Evolutionary conservation across 768 basidiomycete species (phyloP).

Genomic region (Suillus hirtellus): DNA sequence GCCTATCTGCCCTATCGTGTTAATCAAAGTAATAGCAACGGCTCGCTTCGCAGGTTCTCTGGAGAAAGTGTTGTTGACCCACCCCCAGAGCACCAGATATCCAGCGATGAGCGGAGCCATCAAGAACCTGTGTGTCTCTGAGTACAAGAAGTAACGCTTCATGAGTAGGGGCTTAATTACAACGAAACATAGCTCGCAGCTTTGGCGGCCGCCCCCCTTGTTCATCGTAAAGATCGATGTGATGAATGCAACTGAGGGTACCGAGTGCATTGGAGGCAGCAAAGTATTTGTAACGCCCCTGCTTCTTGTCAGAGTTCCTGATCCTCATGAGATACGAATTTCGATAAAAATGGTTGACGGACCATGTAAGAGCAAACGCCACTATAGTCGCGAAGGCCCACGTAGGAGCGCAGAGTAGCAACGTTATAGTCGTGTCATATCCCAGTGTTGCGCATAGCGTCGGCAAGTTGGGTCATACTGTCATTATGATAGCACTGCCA

Average conservation of each 20-base stretch:
- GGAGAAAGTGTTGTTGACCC: background rate
- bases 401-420: conserved; percentile 21
- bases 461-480: conserved; percentile 16
- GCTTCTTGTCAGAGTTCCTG: conserved; percentile 66
- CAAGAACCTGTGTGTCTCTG: conserved; percentile 51
- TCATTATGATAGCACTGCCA: too few species aligned
- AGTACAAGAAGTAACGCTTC: background rate
- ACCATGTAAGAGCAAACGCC: conserved; percentile 27
- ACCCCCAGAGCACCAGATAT: conserved; percentile 40
- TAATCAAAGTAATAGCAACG: conserved; percentile 75
- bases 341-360: background rate
- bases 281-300: conserved; percentile 72
- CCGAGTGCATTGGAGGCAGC: conserved; percentile 50
- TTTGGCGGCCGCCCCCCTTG: conserved; percentile 18
- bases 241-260: conserved; percentile 55
- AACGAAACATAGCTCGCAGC: conserved; percentile 62
- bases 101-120: conserved; percentile 71
- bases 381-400: conserved; percentile 32
- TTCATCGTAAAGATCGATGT: conserved; percentile 65
- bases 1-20: conserved; percentile 76
- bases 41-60: conserved; percentile 52
- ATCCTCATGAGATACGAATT: too few species aligned
- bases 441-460: conserved; percentile 35
- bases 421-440: conserved; percentile 37
- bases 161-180: conserved; percentile 32